Base-by-base conservation (phyloP, 2,329 filamentous ascomycete genomes). In the Botrytis squamosa region DNA sequence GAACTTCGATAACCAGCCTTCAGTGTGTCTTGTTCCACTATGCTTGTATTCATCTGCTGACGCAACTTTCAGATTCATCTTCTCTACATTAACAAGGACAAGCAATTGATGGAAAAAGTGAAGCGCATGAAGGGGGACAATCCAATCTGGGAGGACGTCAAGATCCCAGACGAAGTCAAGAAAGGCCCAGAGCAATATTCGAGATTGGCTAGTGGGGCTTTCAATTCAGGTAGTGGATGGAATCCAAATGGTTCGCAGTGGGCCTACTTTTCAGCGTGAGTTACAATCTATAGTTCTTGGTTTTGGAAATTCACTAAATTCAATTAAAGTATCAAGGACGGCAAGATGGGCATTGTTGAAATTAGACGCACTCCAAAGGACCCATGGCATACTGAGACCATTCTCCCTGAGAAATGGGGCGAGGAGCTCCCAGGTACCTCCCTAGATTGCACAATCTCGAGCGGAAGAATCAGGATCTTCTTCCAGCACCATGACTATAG, bases 181-280 rank as follows among this genome's bases (percentile, higher is more conserved):
- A 72, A 72, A 59, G 70, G 36, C 38, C 70, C 70, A 66, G 70
- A 55, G 36, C 36, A 40, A n/a, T 55, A 67, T 67, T 72, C 70
- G 25, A 72, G n/a, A 42, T n/a, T 72, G 60, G 25, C 59, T 3
- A 49, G 70, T 44, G 44, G n/a, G 1, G 60, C 70, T 55, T 72
- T 55, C 36, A 72, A 72, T 22, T 5, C 33, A 25, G 4, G 36
- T 16, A 38, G 10, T 20, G 46, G 46, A 22, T 72, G 70, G 70
- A 72, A 72, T 33, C 60, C 70, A 14, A 72, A 65, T 57, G 70
- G 70, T 3, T 72, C 70, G 20, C 70, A 72, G 20, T 72, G 70
- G 70, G 46, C 6, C 25, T 72, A 72, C 46, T 72, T 44, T 22
- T 42, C 59, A 66, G 38, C 60, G 70, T 72, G 36, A 57, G 70